Evolutionary conservation across 148 eudicot genomes (phyloP).

Genomic region (Pouteria glomerata): DNA sequence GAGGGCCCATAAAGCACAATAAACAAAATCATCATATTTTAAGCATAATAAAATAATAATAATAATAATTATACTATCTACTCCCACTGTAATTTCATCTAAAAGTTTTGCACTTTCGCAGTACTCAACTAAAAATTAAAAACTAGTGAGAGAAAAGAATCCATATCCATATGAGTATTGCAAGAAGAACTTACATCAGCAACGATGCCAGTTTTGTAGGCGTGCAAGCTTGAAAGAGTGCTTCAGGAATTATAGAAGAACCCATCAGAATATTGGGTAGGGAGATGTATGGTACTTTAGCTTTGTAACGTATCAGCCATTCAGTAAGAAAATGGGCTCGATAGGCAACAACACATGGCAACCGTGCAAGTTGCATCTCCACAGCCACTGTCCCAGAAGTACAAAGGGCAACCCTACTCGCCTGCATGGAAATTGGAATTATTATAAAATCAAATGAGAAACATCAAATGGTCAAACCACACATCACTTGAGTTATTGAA

Average conservation of each 20-base stretch:
- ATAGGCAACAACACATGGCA: conserved; percentile 87
- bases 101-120: no score
- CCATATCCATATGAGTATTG: no score
- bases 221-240: conserved; percentile 64
- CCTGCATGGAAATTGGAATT: conserved; percentile 34
- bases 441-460: no score
- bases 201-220: conserved; percentile 55
- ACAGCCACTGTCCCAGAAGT: conserved; percentile 90
- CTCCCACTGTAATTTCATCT: no score
- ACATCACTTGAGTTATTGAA: no score
- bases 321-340: conserved; percentile 89
- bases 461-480: no score
- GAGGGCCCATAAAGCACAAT: no score
- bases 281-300: conserved; percentile 73
- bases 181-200: conserved; percentile 59
- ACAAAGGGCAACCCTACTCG: conserved; percentile 73
- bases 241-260: conserved; percentile 82
- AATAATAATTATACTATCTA: no score
- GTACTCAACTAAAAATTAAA: no score
- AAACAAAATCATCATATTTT: no score
- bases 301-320: conserved; percentile 64
- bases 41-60: no score
- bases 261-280: conserved; percentile 77
- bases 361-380: conserved; percentile 85
- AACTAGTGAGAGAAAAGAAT: no score